These are phyloP conservation scores for Iberis pinnata DNA, from an alignment of 345 rosid species.

Conservation along the genomic window DNA sequence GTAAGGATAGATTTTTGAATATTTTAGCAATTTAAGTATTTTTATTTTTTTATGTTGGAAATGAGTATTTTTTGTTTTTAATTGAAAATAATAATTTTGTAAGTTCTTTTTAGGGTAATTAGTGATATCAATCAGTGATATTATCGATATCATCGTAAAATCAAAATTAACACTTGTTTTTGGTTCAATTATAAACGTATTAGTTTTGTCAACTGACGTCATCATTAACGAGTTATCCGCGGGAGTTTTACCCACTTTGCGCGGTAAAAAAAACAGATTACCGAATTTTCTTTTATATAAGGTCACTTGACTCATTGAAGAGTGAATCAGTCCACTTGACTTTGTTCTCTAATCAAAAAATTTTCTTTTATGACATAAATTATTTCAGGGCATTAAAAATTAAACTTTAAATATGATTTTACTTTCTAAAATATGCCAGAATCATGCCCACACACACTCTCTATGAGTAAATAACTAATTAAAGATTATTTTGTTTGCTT, in stretches of 20 bases:
- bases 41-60: too few species aligned
- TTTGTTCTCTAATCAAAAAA: background rate
- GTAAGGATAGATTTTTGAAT: too few species aligned
- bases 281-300: too few species aligned
- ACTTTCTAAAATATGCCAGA: background rate
- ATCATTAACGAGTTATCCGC: background rate
- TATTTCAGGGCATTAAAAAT: background rate
- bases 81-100: too few species aligned
- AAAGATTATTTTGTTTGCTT: constrained; percentile 17
- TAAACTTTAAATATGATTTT: background rate
- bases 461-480: constrained; percentile 1
- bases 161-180: background rate
- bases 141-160: too few species aligned
- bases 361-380: background rate
- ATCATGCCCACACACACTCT: constrained; percentile 17
- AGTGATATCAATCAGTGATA: too few species aligned
- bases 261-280: constrained; percentile 13
- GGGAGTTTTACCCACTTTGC: background rate
- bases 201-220: constrained; percentile 9
- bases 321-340: constrained; percentile 9
- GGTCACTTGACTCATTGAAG: constrained; percentile 12
- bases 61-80: too few species aligned
- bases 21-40: too few species aligned
- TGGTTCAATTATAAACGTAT: background rate
- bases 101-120: too few species aligned